Percentiles rank a stretch among this genome's conserved stretches.
phyloP scores from a whole-genome alignment of 306 rosid genomes.

The Adenanthera pavonina region DNA sequence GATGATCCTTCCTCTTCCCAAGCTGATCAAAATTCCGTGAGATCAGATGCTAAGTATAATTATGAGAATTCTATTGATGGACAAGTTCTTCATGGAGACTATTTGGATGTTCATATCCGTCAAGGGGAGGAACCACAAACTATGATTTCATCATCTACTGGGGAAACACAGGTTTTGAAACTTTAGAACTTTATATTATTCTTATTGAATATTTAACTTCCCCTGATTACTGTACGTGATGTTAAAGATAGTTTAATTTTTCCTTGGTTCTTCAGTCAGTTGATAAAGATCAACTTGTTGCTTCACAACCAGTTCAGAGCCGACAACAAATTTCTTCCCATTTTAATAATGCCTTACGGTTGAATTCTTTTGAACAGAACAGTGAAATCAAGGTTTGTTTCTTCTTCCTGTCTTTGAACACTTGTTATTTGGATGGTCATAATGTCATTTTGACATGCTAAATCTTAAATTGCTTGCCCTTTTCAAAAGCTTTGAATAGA shows the following conservation, averaged over 20 bases:
- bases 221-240: slow-evolving; percentile 14
- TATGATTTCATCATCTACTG: slow-evolving; percentile 59
- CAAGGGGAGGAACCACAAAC: slow-evolving; percentile 63
- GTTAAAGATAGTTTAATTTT: slow-evolving; percentile 10
- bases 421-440: not conserved
- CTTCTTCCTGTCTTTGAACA: not conserved
- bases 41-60: slow-evolving; percentile 61
- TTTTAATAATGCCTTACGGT: slow-evolving; percentile 66
- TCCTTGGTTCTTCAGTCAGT: slow-evolving; percentile 58
- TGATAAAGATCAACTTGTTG: slow-evolving; percentile 60
- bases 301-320: slow-evolving; percentile 64
- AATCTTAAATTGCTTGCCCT: not conserved
- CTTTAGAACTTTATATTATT: slow-evolving; percentile 8
- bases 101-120: slow-evolving; percentile 60
- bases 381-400: slow-evolving; percentile 64
- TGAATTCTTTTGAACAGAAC: slow-evolving; percentile 62
- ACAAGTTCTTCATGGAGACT: slow-evolving; percentile 66
- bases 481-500: not conserved
- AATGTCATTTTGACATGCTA: not conserved
- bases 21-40: slow-evolving; percentile 60
- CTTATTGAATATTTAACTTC: not conserved
- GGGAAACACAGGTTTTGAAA: slow-evolving; percentile 69
- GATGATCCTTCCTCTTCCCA: slow-evolving; percentile 67
- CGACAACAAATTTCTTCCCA: slow-evolving; percentile 82
- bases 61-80: slow-evolving; percentile 80